Conservation (phyloP, 1,284 basidiomycete genomes). For the Ceratobasidium sp. region DNA sequence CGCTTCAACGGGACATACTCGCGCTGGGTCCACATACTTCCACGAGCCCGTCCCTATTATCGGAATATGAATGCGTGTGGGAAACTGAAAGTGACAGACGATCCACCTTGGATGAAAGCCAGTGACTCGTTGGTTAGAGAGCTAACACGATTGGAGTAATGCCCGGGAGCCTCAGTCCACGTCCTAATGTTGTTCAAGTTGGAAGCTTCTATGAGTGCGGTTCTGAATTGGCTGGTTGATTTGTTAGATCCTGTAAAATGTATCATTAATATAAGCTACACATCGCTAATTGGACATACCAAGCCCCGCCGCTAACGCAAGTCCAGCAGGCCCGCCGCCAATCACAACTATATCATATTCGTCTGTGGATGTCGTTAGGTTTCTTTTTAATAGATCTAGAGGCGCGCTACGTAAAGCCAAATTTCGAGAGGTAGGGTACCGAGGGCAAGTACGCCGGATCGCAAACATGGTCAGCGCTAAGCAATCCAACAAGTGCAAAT, state of each 20-base stretch:
- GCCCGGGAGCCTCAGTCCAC: slow-evolving; percentile 72
- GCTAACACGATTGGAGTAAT: slow-evolving; percentile 89
- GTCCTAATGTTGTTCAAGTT: slow-evolving; percentile 75
- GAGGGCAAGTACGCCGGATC: slow-evolving; percentile 5
- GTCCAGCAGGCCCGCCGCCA: slow-evolving; percentile 92
- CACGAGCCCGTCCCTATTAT: slow-evolving; percentile 84
- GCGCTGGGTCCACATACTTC: slow-evolving; percentile 76
- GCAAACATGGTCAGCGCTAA: slow-evolving; percentile 38
- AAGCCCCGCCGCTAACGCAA: slow-evolving; percentile 89
- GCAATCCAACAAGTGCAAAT: not conserved
- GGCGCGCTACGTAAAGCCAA: not conserved
- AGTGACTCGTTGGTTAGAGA: slow-evolving; percentile 90
- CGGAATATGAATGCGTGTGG: not conserved
- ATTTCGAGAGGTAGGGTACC: not conserved
- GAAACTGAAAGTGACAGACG: slow-evolving; percentile 48
- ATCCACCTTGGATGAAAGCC: slow-evolving; percentile 76
- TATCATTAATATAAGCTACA: not conserved
- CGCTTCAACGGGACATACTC: slow-evolving; percentile 81
- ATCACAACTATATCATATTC: slow-evolving; percentile 91
- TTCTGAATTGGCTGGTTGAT: slow-evolving; percentile 57
- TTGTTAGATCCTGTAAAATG: slow-evolving; percentile 32
- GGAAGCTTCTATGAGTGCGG: slow-evolving; percentile 85
- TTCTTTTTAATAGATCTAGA: not conserved
- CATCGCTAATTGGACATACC: slow-evolving; percentile 63
- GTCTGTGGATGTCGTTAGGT: slow-evolving; percentile 39